Evolutionary conservation across 1,284 basidiomycete genomes (phyloP), one percentile per base, ranked within the genome.

Genomic region (Phenoliferia sp.): DNA sequence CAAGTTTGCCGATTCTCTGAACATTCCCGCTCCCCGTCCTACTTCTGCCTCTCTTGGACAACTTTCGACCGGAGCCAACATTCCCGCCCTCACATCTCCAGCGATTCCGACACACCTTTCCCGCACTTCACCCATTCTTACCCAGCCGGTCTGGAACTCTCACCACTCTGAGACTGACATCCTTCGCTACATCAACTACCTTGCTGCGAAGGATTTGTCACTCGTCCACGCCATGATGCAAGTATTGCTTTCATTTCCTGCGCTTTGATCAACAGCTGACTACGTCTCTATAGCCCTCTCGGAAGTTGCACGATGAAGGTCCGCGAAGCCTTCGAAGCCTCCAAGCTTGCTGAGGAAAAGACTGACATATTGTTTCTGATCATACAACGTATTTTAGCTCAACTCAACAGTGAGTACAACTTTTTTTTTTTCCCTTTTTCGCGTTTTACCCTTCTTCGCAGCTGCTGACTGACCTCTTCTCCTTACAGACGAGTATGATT

Each of bases 151-250:
- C 57, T 99, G 97, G 83, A 80, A 79, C 82, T 86, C 87, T 63
- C 90, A 98, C 78, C 94, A 96, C 78, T 95, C 92, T 10, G 95
- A 99, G 83, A 98, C 95, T 1, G 92, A 97, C 82, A 92, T 99
- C 89, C 83, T 99, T 61, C 90, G 94, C 58, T 97, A 76, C 66
- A 70, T 99, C 78, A 87, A 93, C 81, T 88, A 92, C 74, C 85
- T 99, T 58, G 92, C 95, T 74, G 87, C 88, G 65, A 98, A 98
- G 82, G 95, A 99, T 79, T 86, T 98, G 65, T 91, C 92, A 35
- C 88, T 99, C 39, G 90, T 91, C 7, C 94, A 99, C 78, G 88
- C 92, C 50, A 98, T 98, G 93, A 97, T 97, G 70, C 68, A 4
- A 32, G 68, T 62, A 2, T 9, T 3, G 2, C 32, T 34, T 1